Evolutionary conservation across 2,329 filamentous ascomycete genomes (phyloP).

Genomic region (Nakataea oryzae): DNA sequence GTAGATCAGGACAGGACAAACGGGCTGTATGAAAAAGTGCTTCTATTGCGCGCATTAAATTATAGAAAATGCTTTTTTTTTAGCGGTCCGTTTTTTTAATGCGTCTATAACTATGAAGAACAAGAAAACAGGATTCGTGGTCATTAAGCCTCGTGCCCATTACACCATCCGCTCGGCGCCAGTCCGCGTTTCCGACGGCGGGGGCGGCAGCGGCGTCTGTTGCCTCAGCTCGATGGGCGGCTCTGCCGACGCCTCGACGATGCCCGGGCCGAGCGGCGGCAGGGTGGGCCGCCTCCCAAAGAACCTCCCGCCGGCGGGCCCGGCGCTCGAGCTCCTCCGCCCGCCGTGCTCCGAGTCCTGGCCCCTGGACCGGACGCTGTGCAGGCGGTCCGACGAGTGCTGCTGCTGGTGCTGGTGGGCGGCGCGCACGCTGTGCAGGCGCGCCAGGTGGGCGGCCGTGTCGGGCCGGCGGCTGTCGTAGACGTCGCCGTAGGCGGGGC

Average conservation of each 20-base stretch:
- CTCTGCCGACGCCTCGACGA: neutral
- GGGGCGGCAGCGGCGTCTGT: neutral
- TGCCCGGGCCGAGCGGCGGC: neutral
- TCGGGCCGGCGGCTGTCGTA: constrained; percentile 12
- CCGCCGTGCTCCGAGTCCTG: neutral
- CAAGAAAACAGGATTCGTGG: neutral
- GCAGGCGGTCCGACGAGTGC: neutral
- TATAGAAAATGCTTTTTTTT: too few species aligned
- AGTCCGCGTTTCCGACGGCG: neutral
- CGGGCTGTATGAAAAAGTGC: too few species aligned
- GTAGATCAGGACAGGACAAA: too few species aligned
- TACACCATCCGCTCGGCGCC: neutral
- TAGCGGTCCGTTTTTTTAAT: too few species aligned
- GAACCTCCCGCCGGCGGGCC: constrained; percentile 15
- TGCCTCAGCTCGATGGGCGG: neutral
- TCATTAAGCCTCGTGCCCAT: neutral
- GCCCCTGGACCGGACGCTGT: neutral
- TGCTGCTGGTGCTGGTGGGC: neutral
- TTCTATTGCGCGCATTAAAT: too few species aligned
- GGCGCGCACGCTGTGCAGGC: constrained; percentile 6
- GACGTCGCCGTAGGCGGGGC: constrained; percentile 15
- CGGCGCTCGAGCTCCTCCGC: constrained; percentile 12
- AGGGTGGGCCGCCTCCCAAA: neutral
- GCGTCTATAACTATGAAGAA: neutral
- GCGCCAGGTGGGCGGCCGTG: constrained; percentile 1